A percentile compares a stretch with the other conserved stretches of the same genome.
These are phyloP conservation scores for Vanrija sp. DNA, from an alignment of 1,284 basidiomycete genomes.

Conservation along the genomic window DNA sequence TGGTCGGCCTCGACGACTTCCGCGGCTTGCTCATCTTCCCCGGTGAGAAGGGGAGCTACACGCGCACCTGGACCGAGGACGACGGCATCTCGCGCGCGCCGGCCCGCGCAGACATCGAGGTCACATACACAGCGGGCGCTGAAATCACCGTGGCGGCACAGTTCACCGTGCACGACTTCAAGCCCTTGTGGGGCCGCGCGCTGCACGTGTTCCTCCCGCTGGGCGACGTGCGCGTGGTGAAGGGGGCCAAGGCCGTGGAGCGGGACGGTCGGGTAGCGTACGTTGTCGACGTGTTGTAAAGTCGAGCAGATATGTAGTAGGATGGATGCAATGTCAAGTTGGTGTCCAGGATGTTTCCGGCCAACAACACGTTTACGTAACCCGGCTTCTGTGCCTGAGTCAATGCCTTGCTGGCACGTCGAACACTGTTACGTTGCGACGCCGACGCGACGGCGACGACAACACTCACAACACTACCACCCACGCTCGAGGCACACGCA, in stretches of 20 bases:
- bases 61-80: slow-evolving; percentile 48
- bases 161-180: slow-evolving; percentile 40
- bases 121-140: slow-evolving; percentile 32
- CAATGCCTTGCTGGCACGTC: no score
- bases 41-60: slow-evolving; percentile 10
- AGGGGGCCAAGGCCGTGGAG: slow-evolving; percentile 21
- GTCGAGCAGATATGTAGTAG: background rate
- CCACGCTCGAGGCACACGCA: no score
- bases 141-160: slow-evolving; percentile 35
- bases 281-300: slow-evolving; percentile 6
- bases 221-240: slow-evolving; percentile 32
- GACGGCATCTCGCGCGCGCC: slow-evolving; percentile 46
- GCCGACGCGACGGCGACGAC: no score
- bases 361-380: no score
- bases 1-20: slow-evolving; percentile 49
- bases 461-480: no score
- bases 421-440: no score
- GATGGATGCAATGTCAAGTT: no score
- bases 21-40: slow-evolving; percentile 50
- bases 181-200: slow-evolving; percentile 44
- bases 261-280: slow-evolving; percentile 11
- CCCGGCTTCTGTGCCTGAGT: no score
- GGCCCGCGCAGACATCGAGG: slow-evolving; percentile 33
- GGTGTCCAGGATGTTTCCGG: no score
- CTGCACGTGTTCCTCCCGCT: slow-evolving; percentile 45